Conservation (phyloP, 1,284 basidiomycete species). For the Schizophyllum commune region DNA sequence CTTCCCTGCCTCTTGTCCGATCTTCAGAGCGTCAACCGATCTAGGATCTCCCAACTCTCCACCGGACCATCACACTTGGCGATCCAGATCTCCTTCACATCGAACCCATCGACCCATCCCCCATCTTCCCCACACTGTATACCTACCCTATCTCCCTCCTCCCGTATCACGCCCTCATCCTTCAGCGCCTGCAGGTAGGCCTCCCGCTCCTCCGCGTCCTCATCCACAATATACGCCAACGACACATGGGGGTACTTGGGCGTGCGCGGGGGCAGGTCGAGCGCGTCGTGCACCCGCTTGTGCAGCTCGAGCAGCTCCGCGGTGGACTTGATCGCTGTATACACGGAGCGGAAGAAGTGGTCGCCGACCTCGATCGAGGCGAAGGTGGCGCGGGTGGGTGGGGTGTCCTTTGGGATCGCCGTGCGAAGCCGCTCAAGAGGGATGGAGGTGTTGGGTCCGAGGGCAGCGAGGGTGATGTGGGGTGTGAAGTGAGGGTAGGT, state of each 20-base stretch:
- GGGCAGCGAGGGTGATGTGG: constrained; percentile 60
- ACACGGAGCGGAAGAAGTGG: constrained; percentile 67
- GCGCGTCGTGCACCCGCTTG: constrained; percentile 30
- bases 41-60: constrained; percentile 42
- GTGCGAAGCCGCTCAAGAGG: constrained; percentile 27
- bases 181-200: constrained; percentile 29
- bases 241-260: constrained; percentile 64
- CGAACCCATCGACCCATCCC: constrained; percentile 36
- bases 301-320: constrained; percentile 42
- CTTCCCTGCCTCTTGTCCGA: background rate
- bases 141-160: constrained; percentile 17
- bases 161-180: constrained; percentile 25
- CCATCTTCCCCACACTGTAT: constrained; percentile 25
- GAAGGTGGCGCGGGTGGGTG: constrained; percentile 37
- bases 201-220: constrained; percentile 37
- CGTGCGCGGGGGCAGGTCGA: constrained; percentile 36
- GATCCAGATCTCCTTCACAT: constrained; percentile 53
- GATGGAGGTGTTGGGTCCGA: constrained; percentile 27
- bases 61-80: constrained; percentile 56
- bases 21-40: background rate
- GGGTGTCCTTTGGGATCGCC: constrained; percentile 30
- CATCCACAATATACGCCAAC: constrained; percentile 59
- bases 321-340: constrained; percentile 40
- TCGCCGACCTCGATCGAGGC: constrained; percentile 44
- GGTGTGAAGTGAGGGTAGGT: constrained; percentile 57